Evolutionary conservation across 2,329 filamentous ascomycete genomes (phyloP).

Genomic region (Cladosporium sp.): DNA sequence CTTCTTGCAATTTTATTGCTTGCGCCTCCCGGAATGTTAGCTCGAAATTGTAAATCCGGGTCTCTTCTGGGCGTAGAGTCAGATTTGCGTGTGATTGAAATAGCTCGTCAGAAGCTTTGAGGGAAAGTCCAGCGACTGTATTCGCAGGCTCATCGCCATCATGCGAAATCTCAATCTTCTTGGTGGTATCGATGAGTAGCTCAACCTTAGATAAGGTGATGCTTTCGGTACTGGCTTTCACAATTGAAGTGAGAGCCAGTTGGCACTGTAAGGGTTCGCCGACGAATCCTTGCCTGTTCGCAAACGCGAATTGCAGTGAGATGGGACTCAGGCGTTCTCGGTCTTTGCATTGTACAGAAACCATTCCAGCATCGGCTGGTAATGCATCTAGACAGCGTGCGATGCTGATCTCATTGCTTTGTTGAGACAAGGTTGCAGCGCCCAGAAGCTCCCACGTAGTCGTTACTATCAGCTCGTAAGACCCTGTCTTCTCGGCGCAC

Average conservation of each 20-base stretch:
- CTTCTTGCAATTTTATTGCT: slow-evolving; percentile 63
- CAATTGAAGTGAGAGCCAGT: slow-evolving; percentile 48
- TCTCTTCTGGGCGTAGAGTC: slow-evolving; percentile 55
- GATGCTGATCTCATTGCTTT: slow-evolving; percentile 13
- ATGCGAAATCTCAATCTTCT: slow-evolving; percentile 17
- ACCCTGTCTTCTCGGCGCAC: slow-evolving; percentile 40
- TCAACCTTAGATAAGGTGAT: slow-evolving; percentile 19
- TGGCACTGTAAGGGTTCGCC: slow-evolving; percentile 56
- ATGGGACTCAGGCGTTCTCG: slow-evolving; percentile 35
- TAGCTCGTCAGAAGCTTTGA: not conserved
- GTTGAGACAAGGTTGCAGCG: slow-evolving; percentile 10
- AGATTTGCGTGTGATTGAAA: slow-evolving; percentile 50
- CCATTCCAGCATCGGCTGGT: not conserved
- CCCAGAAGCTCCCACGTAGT: slow-evolving; percentile 55
- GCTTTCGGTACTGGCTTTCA: slow-evolving; percentile 32
- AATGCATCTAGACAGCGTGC: slow-evolving; percentile 17
- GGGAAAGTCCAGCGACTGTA: not conserved
- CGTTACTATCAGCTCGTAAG: slow-evolving; percentile 47
- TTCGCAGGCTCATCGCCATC: not conserved
- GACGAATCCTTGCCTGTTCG: slow-evolving; percentile 53
- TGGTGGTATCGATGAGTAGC: slow-evolving; percentile 18
- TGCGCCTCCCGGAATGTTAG: slow-evolving; percentile 77
- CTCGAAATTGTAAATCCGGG: slow-evolving; percentile 53
- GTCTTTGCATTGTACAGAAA: slow-evolving; percentile 20
- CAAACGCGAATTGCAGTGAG: slow-evolving; percentile 50